Percentiles rank a stretch among this genome's conserved stretches.
phyloP scores from a whole-genome alignment of 1,139 yeast genomes.

The Candida sp. region DNA sequence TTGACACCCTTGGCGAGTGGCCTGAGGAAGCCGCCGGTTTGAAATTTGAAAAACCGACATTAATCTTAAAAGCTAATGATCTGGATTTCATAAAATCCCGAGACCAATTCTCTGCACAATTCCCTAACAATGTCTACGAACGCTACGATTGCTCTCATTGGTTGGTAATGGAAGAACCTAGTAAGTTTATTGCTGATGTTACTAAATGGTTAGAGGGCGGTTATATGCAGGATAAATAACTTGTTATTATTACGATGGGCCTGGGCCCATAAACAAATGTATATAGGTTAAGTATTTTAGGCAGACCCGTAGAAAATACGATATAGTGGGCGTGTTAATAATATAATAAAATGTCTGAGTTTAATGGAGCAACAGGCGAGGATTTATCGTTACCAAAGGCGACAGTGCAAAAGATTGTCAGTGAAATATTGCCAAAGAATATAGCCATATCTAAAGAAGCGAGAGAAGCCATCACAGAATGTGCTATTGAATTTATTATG shows the following conservation, averaged over 20 bases:
- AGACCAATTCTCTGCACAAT: constrained; percentile 32
- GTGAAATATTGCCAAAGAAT: constrained; percentile 86
- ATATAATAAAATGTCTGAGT: constrained; percentile 30
- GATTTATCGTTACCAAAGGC: constrained; percentile 59
- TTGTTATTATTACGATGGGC: too few species aligned
- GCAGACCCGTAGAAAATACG: too few species aligned
- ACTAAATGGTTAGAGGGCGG: not conserved
- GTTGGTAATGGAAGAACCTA: constrained; percentile 40
- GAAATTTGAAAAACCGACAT: constrained; percentile 31
- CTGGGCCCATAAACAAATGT: too few species aligned
- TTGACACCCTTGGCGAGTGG: constrained; percentile 40
- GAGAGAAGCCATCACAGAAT: constrained; percentile 91
- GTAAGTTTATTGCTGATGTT: constrained; percentile 26
- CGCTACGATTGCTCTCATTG: constrained; percentile 46
- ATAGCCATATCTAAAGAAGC: constrained; percentile 91
- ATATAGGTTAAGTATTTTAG: too few species aligned
- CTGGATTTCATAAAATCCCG: constrained; percentile 36
- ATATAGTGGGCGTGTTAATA: too few species aligned
- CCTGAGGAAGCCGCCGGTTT: constrained; percentile 25
- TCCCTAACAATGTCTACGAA: constrained; percentile 23
- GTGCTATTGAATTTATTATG: constrained; percentile 96
- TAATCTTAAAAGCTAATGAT: constrained; percentile 38
- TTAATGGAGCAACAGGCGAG: constrained; percentile 32
- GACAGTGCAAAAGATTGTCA: constrained; percentile 91
- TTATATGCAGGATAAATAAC: too few species aligned